phyloP scores from a whole-genome alignment of 768 basidiomycete genomes.

The Roridomyces roridus region DNA sequence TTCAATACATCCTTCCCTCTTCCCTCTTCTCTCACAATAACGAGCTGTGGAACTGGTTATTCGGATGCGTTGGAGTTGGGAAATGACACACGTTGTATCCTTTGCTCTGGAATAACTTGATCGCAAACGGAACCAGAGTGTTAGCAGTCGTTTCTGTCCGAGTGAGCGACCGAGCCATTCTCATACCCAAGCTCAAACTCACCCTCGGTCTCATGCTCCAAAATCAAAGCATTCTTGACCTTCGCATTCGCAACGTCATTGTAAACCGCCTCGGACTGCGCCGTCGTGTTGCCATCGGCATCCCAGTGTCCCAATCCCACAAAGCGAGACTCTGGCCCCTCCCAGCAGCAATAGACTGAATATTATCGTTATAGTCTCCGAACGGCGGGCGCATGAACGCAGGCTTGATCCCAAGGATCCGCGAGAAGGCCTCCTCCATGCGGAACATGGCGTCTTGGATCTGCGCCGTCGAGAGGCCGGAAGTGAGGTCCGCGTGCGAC shows the following conservation, averaged over 20 bases:
- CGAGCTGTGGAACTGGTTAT: conserved; percentile 27
- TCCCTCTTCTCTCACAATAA: too few species aligned
- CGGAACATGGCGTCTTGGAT: conserved; percentile 42
- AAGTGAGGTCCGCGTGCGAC: conserved; percentile 42
- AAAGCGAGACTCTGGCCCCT: too few species aligned
- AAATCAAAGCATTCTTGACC: conserved; percentile 36
- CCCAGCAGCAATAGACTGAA: conserved; percentile 38
- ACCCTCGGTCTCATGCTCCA: conserved; percentile 43
- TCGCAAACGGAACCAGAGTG: conserved; percentile 7
- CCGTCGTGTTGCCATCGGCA: conserved; percentile 31
- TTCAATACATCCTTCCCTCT: too few species aligned
- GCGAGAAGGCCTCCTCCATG: conserved; percentile 30
- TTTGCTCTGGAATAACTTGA: conserved; percentile 21
- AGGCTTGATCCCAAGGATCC: conserved; percentile 41
- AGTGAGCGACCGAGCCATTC: not conserved
- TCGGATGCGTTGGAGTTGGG: not conserved
- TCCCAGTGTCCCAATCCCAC: conserved; percentile 49
- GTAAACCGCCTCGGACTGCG: conserved; percentile 31
- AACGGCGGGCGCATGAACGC: conserved; percentile 51
- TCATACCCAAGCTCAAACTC: conserved; percentile 2
- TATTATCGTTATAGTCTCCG: conserved; percentile 47
- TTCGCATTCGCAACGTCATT: conserved; percentile 24
- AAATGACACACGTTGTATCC: conserved; percentile 30
- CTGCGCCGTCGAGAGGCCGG: conserved; percentile 38
- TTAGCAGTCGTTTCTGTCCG: not conserved